These are phyloP conservation scores for Mucor velutinosus DNA, from an alignment of 371 early-diverging fungal species.

Conservation along the genomic window DNA sequence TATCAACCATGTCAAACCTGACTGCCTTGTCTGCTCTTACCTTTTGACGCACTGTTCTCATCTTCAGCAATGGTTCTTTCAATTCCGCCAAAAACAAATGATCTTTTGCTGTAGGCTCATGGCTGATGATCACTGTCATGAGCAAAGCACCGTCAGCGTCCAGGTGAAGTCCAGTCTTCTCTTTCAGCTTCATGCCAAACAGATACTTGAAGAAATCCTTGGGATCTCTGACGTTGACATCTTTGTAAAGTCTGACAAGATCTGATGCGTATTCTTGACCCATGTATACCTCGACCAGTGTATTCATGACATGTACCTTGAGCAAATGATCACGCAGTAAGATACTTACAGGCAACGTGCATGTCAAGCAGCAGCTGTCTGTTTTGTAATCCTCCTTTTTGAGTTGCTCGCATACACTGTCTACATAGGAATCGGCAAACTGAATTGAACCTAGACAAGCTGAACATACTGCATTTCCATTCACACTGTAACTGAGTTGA, in stretches of 20 bases:
- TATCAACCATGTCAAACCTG: background rate
- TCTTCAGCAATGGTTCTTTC: slow-evolving; percentile 57
- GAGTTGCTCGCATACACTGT: slow-evolving; percentile 30
- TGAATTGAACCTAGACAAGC: slow-evolving; percentile 57
- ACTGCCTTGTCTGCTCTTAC: slow-evolving; percentile 26
- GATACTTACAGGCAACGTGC: slow-evolving; percentile 57
- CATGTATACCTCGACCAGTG: background rate
- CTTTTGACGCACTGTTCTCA: slow-evolving; percentile 59
- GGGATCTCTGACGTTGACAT: slow-evolving; percentile 32
- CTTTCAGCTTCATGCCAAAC: slow-evolving; percentile 36
- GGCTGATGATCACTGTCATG: slow-evolving; percentile 61
- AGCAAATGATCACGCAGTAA: slow-evolving; percentile 55
- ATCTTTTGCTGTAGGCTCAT: slow-evolving; percentile 60
- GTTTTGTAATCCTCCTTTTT: slow-evolving; percentile 40
- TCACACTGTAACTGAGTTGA: background rate
- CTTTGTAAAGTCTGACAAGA: slow-evolving; percentile 6
- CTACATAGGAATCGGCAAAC: slow-evolving; percentile 37
- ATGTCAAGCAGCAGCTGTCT: slow-evolving; percentile 43
- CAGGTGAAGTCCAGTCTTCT: slow-evolving; percentile 28
- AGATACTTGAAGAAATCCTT: slow-evolving; percentile 56
- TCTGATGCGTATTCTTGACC: slow-evolving; percentile 1
- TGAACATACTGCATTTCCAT: slow-evolving; percentile 27
- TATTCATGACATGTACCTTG: slow-evolving; percentile 22
- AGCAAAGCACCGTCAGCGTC: slow-evolving; percentile 42
- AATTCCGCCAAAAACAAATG: slow-evolving; percentile 68